These are phyloP conservation scores for Cephalotrichum gorgonifer DNA, from an alignment of 2,329 filamentous ascomycete species.

Conservation along the genomic window DNA sequence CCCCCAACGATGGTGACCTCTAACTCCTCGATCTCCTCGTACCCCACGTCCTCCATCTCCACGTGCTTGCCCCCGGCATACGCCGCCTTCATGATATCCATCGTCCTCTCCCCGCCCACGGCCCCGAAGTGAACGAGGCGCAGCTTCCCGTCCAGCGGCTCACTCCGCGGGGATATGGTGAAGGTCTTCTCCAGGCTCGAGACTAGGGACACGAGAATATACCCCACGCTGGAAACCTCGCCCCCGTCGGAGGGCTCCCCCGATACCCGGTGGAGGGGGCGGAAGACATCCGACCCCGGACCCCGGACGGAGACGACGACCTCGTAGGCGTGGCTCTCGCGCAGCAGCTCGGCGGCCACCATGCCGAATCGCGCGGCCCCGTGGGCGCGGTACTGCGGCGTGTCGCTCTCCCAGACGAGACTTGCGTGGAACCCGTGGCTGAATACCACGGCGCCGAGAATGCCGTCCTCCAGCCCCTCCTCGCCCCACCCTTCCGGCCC, in stretches of 20 bases:
- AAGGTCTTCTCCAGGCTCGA: slow-evolving; percentile 76
- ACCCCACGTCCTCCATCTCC: slow-evolving; percentile 50
- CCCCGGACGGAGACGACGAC: slow-evolving; percentile 28
- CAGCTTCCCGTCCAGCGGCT: slow-evolving; percentile 60
- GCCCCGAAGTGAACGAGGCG: slow-evolving; percentile 67
- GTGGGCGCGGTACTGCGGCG: slow-evolving; percentile 64
- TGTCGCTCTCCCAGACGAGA: slow-evolving; percentile 86
- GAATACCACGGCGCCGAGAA: slow-evolving; percentile 72
- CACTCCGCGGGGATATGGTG: slow-evolving; percentile 64
- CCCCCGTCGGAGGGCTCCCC: slow-evolving; percentile 12
- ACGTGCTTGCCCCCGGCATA: slow-evolving; percentile 50
- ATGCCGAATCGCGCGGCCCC: slow-evolving; percentile 74
- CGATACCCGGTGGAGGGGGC: slow-evolving; percentile 11
- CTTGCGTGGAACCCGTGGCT: slow-evolving; percentile 87
- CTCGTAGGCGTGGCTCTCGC: slow-evolving; percentile 37
- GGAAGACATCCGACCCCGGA: slow-evolving; percentile 9
- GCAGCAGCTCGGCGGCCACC: slow-evolving; percentile 68
- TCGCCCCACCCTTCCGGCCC: slow-evolving; percentile 7
- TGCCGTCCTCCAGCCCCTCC: slow-evolving; percentile 22
- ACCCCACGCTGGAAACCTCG: slow-evolving; percentile 50
- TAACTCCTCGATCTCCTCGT: slow-evolving; percentile 59
- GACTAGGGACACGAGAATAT: slow-evolving; percentile 66
- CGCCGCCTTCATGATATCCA: slow-evolving; percentile 64
- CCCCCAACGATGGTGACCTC: slow-evolving; percentile 56
- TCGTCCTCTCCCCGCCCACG: slow-evolving; percentile 52